Evolutionary conservation across 225 moss, liverwort and hornwort genomes (phyloP), one percentile per base, ranked within the genome.

Genomic region (Takakia lepidozioides): DNA sequence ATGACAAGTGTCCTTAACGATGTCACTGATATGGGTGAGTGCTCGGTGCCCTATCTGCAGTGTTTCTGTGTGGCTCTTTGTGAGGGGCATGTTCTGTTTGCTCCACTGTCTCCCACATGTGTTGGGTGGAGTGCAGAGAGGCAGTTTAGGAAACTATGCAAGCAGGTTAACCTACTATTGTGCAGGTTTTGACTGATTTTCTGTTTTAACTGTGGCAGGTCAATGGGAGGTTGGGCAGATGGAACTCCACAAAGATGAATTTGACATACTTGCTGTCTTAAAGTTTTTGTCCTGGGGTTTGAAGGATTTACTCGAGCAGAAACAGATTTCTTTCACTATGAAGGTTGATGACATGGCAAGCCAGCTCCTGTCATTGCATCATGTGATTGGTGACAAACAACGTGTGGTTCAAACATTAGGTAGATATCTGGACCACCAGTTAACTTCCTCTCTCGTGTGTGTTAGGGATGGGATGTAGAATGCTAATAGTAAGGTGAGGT

Each of bases 161-260:
- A 6, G 13, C 10, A 5, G 41, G 14, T 1, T 9, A 42, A 8
- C 41, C 14, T 9, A 19, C 5, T 15, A n/a, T 10, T 7, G 14
- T 29, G 3, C n/a, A n/a, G 16, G 2, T 29, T 29, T 14, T 22
- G 19, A 8, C 19, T 60, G 27, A 42, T 15, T 20, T n/a, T 46
- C 3, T 25, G 9, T 22, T 13, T 9, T 27, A 13, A 8, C 23
- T 9, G 41, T 19, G 36, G 67, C 68, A 87, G 86, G 76, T 45
- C 79, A 87, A 67, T 87, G 83, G 86, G 86, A 87, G 67, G 80
- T 72, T n/a, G 86, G 86, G 26, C 62, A 68, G 24, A 83, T 87
- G 80, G 83, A 83, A 48, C 56, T 87, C 37, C 80, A 76, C 23
- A 80, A 59, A 19, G 83, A 83, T 8, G 86, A 87, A 63, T 87